Conservation (phyloP, 2,329 filamentous ascomycete genomes). For the Ascochyta clinopodiicola region DNA sequence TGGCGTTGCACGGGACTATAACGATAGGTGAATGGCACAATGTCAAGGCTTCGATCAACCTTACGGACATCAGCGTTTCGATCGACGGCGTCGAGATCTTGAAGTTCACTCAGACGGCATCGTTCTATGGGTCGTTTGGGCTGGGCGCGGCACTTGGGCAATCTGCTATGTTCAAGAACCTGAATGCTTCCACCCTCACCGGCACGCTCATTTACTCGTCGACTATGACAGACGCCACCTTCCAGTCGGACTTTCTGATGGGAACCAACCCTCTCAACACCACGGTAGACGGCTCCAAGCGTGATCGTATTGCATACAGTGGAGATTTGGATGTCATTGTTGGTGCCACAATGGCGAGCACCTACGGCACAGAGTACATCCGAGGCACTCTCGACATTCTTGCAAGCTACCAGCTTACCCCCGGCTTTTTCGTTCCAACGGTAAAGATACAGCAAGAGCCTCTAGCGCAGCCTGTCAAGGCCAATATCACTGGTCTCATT, state of each 20-base stretch:
- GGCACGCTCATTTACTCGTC: constrained; percentile 30
- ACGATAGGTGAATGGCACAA: constrained; percentile 13
- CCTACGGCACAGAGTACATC: constrained; percentile 33
- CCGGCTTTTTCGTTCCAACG: constrained; percentile 43
- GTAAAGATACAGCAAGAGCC: constrained; percentile 44
- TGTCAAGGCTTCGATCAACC: constrained; percentile 5
- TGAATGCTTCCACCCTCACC: constrained; percentile 10
- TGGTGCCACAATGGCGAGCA: constrained; percentile 35
- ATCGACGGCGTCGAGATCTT: constrained; percentile 28
- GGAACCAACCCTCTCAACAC: constrained; percentile 43
- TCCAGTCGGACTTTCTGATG: constrained; percentile 45
- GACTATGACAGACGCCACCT: constrained; percentile 34
- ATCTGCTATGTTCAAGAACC: constrained; percentile 32
- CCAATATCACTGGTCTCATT: constrained; percentile 42
- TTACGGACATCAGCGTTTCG: constrained; percentile 7
- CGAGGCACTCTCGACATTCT: constrained; percentile 38
- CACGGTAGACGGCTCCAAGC: constrained; percentile 47
- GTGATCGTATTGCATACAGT: constrained; percentile 44
- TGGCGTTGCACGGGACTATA: constrained; percentile 3
- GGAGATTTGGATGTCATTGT: constrained; percentile 44
- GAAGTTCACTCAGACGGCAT: constrained; percentile 33
- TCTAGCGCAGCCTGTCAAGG: constrained; percentile 19
- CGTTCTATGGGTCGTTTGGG: constrained; percentile 42
- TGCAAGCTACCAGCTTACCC: constrained; percentile 36
- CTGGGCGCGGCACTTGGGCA: constrained; percentile 43